These are phyloP conservation scores for Tagetes patula DNA, from an alignment of 129 eudicot genomes.

Conservation along the genomic window DNA sequence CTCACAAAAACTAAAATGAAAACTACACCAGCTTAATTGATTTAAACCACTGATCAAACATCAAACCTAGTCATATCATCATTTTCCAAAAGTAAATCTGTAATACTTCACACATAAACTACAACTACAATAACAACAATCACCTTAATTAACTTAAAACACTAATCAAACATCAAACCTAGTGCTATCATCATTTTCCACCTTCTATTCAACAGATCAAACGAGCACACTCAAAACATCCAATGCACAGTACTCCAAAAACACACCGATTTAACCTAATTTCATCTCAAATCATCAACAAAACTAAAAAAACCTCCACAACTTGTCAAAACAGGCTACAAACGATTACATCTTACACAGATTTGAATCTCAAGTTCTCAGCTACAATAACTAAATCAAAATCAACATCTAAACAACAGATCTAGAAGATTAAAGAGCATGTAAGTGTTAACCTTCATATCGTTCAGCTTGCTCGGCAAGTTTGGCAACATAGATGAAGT, in stretches of 20 bases:
- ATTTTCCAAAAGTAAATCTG: neutral
- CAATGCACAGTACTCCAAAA: neutral
- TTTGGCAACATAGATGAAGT: slow-evolving; percentile 51
- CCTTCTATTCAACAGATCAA: slow-evolving; percentile 25
- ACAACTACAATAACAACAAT: too few species aligned
- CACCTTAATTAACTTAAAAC: too few species aligned
- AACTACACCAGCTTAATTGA: too few species aligned
- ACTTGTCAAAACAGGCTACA: neutral
- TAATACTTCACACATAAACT: neutral
- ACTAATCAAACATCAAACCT: too few species aligned
- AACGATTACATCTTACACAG: slow-evolving; percentile 2
- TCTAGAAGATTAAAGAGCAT: slow-evolving; percentile 21
- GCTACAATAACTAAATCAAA: neutral
- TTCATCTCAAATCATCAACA: slow-evolving; percentile 8
- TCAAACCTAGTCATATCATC: neutral
- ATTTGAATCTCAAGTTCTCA: slow-evolving; percentile 13
- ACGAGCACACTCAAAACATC: slow-evolving; percentile 15
- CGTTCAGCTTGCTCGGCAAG: slow-evolving; percentile 62
- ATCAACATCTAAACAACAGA: slow-evolving; percentile 28
- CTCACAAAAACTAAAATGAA: too few species aligned
- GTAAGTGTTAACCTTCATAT: slow-evolving; percentile 40
- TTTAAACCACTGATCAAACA: neutral
- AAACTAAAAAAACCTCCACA: neutral
- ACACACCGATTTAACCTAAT: neutral
- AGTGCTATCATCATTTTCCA: neutral